Evolutionary conservation across 768 basidiomycete genomes (phyloP).

Genomic region (Jaapia argillacea): DNA sequence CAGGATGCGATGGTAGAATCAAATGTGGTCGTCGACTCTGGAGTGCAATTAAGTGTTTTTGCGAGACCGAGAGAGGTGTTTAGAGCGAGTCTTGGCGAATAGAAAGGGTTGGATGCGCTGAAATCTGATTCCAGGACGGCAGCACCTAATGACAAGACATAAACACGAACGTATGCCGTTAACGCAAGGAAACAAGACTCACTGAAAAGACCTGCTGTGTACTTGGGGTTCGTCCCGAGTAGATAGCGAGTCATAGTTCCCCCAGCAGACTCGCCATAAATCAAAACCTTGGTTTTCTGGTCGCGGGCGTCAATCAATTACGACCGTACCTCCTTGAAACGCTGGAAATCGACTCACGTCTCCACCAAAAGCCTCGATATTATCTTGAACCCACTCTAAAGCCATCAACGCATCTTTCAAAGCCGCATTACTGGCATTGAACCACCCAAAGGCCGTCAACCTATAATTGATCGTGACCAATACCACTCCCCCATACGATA

Average conservation of each 20-base stretch:
- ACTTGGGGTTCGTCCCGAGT: constrained; percentile 10
- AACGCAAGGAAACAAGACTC: not conserved
- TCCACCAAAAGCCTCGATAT: constrained; percentile 1
- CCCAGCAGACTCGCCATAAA: constrained; percentile 15
- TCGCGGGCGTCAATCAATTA: not conserved
- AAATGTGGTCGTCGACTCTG: constrained; percentile 6
- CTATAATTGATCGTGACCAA: constrained; percentile 16
- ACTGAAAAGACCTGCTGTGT: constrained; percentile 14
- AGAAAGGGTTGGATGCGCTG: constrained; percentile 8
- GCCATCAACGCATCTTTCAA: not conserved
- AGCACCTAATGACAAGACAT: constrained; percentile 5
- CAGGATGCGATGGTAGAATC: constrained; percentile 2
- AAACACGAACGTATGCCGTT: not conserved
- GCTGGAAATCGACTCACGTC: not conserved
- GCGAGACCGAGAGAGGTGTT: constrained; percentile 9
- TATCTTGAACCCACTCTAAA: not conserved
- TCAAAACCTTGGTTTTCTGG: constrained; percentile 10
- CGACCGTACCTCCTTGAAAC: no score
- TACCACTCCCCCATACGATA: constrained; percentile 16
- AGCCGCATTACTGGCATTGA: constrained; percentile 14
- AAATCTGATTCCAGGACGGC: constrained; percentile 12
- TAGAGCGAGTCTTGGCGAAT: constrained; percentile 8
- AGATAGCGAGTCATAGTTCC: constrained; percentile 11
- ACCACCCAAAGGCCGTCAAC: constrained; percentile 14
- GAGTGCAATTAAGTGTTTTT: constrained; percentile 11